Conservation (phyloP, 2,329 filamentous ascomycete species). For the Akanthomyces lecanii region DNA sequence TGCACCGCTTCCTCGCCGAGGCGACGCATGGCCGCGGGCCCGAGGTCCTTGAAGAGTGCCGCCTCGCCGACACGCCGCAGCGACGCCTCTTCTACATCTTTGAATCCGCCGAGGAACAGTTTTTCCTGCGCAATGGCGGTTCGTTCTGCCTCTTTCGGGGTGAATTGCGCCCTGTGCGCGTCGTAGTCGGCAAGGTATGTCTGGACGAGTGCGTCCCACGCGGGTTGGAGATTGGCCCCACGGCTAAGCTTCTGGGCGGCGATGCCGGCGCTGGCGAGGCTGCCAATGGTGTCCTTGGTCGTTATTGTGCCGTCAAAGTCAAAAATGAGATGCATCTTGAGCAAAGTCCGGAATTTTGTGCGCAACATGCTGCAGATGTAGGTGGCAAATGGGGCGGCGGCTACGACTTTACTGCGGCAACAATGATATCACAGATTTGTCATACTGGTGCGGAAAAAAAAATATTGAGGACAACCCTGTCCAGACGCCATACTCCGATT, state of each 20-base stretch:
- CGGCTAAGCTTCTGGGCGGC: constrained; percentile 26
- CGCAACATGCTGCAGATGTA: constrained; percentile 1
- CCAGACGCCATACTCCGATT: constrained; percentile 5
- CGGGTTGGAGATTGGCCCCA: constrained; percentile 31
- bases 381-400: not conserved
- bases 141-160: constrained; percentile 31
- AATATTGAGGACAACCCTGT: not conserved
- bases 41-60: constrained; percentile 42
- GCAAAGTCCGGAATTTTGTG: not conserved
- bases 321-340: constrained; percentile 44
- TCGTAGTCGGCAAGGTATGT: constrained; percentile 42
- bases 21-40: constrained; percentile 27
- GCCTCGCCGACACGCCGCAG: constrained; percentile 40
- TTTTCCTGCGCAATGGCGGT: constrained; percentile 36
- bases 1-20: constrained; percentile 37
- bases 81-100: constrained; percentile 43
- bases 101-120: constrained; percentile 37
- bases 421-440: not conserved
- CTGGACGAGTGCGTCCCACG: constrained; percentile 44
- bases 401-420: not conserved
- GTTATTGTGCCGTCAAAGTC: constrained; percentile 61
- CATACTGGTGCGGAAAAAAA: not conserved
- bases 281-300: constrained; percentile 46
- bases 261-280: constrained; percentile 43
- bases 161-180: constrained; percentile 33